Evolutionary conservation across 2,329 filamentous ascomycete species (phyloP), one percentile per base, ranked within the genome.

Genomic region (Fusarium robinianum): DNA sequence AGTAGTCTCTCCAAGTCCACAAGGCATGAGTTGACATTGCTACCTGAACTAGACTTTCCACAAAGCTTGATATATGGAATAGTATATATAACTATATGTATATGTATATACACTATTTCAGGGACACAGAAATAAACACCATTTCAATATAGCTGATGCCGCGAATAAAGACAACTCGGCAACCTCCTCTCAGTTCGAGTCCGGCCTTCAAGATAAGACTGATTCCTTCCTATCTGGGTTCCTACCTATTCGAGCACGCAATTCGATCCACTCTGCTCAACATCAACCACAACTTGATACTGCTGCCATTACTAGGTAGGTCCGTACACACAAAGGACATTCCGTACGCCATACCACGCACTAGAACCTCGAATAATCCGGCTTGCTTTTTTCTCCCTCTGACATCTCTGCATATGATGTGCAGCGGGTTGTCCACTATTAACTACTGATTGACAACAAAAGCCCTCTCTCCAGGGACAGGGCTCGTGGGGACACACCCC

Each of bases 161-260:
- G n/a, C n/a, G n/a, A n/a, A n/a, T n/a, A n/a, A n/a, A n/a, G n/a
- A 15, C 14, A 41, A 46, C 26, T 31, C 32, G 23, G 14, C 27
- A 22, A 46, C 29, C 16, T 27, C 19, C 35, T 31, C 21, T 30
- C 25, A 51, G 51, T 42, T 23, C 24, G 30, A 21, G 22, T 19
- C 27, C n/a, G 31, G n/a, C n/a, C n/a, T 38, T 46, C 14, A 32
- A 15, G 33, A 24, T 29, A 41, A 30, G n/a, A n/a, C 35, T 25
- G 29, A 25, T 49, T 35, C 44, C 38, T 31, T 35, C 33, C 33
- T 21, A 22, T 44, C 46, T 29, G 14, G 7, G 18, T 15, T 44
- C 40, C 33, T 22, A 41, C 29, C 41, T 38, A 42, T 43, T 36
- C 34, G 43, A 60, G 57, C 57, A 60, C 57, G 57, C 57, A 61